Evolutionary conservation across 1,284 basidiomycete species (phyloP).

Genomic region (Sanguinoderma infundibulare): DNA sequence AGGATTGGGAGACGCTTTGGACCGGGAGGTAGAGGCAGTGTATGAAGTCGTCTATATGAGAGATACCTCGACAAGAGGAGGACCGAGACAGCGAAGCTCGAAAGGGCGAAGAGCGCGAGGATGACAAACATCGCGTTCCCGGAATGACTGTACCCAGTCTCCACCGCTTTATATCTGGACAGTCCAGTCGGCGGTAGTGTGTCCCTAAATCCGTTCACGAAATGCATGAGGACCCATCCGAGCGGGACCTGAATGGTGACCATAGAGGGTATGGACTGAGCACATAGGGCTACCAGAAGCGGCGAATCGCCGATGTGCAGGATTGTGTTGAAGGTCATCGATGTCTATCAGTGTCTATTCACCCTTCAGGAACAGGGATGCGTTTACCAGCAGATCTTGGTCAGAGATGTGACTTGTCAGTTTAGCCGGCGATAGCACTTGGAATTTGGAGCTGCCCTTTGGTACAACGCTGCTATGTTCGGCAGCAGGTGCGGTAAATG

Average conservation of each 20-base stretch:
- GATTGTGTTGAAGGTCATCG: background rate
- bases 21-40: slow-evolving; percentile 16
- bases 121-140: background rate
- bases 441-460: background rate
- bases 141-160: background rate
- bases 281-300: background rate
- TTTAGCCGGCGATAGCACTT: background rate
- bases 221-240: background rate
- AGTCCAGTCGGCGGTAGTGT: background rate
- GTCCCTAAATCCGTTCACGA: background rate
- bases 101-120: background rate
- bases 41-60: background rate
- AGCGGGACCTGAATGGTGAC: no score
- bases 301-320: background rate
- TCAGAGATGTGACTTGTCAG: background rate
- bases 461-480: background rate
- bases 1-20: slow-evolving; percentile 14
- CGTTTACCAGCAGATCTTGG: background rate
- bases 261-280: background rate
- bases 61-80: background rate
- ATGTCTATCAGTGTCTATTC: background rate
- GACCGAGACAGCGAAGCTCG: background rate
- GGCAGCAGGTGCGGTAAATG: no score
- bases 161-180: no score
- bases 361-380: background rate